phyloP scores from a whole-genome alignment of 495 filamentous ascomycete species.

The Cryomyces minteri region DNA sequence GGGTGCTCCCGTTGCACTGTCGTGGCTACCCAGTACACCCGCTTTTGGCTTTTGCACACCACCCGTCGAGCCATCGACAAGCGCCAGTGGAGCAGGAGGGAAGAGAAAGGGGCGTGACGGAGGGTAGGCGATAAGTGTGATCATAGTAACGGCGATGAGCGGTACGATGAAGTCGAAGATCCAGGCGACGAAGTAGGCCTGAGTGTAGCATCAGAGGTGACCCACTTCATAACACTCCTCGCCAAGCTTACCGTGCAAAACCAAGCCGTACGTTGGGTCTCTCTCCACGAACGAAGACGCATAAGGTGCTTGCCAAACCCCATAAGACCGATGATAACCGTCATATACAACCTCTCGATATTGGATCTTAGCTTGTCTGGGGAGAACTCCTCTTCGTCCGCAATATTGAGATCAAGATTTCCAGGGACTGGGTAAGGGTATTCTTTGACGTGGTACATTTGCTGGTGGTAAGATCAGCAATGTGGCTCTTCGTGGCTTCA shows the following conservation, averaged over 20 bases:
- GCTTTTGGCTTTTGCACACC: conserved; percentile 49
- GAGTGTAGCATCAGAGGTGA: background rate
- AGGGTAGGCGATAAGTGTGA: conserved; percentile 50
- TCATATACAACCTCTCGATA: conserved; percentile 74
- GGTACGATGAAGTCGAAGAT: conserved; percentile 56
- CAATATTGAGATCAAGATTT: conserved; percentile 62
- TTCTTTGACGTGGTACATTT: conserved; percentile 78
- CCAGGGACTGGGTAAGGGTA: conserved; percentile 30
- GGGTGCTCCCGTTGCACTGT: conserved; percentile 63
- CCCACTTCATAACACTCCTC: background rate
- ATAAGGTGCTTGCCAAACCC: conserved; percentile 54
- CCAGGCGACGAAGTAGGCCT: conserved; percentile 65
- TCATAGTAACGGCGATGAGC: conserved; percentile 30
- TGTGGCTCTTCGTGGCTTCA: background rate
- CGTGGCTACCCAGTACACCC: conserved; percentile 55
- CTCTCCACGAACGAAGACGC: conserved; percentile 63
- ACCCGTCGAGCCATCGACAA: conserved; percentile 43
- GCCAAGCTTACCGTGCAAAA: conserved; percentile 37
- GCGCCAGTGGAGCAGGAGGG: conserved; percentile 49
- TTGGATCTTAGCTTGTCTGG: conserved; percentile 71
- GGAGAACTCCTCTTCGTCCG: conserved; percentile 68
- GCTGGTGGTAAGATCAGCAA: conserved; percentile 27
- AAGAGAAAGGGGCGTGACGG: conserved; percentile 46
- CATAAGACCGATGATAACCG: conserved; percentile 50
- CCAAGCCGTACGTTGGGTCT: conserved; percentile 43